Percentiles rank a stretch among this genome's conserved stretches.
Evolutionary conservation across 129 eudicot species (phyloP).

Genomic region (Oenanthe sinensis): DNA sequence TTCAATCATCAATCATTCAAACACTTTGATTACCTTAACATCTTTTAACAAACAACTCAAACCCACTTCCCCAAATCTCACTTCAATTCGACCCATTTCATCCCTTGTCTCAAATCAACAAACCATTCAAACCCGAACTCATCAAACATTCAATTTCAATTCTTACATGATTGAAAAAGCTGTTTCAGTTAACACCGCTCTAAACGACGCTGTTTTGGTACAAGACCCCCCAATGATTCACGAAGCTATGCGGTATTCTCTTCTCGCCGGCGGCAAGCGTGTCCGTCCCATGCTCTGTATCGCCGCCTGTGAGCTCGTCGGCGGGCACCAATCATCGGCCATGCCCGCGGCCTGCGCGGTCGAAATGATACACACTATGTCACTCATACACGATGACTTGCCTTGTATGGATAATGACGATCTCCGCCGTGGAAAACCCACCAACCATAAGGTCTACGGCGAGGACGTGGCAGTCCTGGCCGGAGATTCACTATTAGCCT

Average conservation of each 20-base stretch:
- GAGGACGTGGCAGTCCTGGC: constrained; percentile 3
- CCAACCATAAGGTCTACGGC: neutral
- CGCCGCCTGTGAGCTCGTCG: constrained; percentile 3
- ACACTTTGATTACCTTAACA: neutral
- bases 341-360: constrained; percentile 1
- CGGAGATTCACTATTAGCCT: neutral
- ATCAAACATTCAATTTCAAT: neutral
- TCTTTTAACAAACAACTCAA: too few relatives aligned
- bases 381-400: neutral
- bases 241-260: constrained; percentile 1
- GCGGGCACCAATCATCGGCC: neutral
- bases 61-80: neutral
- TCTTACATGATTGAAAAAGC: neutral
- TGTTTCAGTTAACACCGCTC: neutral
- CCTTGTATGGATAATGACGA: constrained; percentile 8
- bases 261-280: constrained; percentile 9
- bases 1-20: neutral
- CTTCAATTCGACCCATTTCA: neutral
- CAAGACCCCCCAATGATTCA: constrained; percentile 3
- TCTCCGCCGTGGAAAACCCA: constrained; percentile 4
- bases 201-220: neutral
- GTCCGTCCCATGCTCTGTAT: constrained; percentile 3
- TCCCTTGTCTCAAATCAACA: neutral
- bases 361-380: constrained; percentile 7
- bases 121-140: neutral